Base-by-base conservation (phyloP, 768 basidiomycete genomes). In the Royoungia palumana region DNA sequence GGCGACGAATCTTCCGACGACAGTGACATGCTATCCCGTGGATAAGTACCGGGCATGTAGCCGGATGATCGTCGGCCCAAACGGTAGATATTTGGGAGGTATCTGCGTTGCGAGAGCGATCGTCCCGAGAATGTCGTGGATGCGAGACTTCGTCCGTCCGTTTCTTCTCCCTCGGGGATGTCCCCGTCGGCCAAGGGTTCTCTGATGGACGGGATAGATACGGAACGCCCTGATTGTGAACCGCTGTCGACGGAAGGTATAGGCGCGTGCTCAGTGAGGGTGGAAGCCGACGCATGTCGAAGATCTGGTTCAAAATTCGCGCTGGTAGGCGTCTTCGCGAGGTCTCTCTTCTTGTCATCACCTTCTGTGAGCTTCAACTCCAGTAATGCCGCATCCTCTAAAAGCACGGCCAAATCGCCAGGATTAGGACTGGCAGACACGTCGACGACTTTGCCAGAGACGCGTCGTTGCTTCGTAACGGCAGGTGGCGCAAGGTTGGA, bases 1-100 rank as follows among this genome's bases (percentile, higher is more conserved):
- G 76, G 69, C 27, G 74, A 74, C 21, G 83, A 85, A 56, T 87
- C 85, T 54, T 88, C 85, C 6, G 82, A 84, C 0, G 84, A 87
- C 46, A 82, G 67, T 21, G 82, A 84, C 44, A 79, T 70, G 58
- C 86, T 89, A 30, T 79, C 69, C 14, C 87, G 76, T 20, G 77
- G 72, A 45, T 76, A 74, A 2, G 72, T 53, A 9, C 66, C 71
- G 27, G 75, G 70, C 51, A 72, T 62, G 47, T 73, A 55, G 19
- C 72, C 64, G 9, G 72, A 70, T 5, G 76, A 67, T 25, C 71
- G 65, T 40, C 66, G 66, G 30, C 56, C 5, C 7, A 77, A 70
- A 36, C 76, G 70, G 41, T 76, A 70, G 44, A 83, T 74, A 30
- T 72, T 71, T 5, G 75, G 63, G 37, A 85, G 74, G 46, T 81